These are phyloP conservation scores for Xylaria multiplex DNA, from an alignment of 2,329 filamentous ascomycete genomes.

Conservation along the genomic window DNA sequence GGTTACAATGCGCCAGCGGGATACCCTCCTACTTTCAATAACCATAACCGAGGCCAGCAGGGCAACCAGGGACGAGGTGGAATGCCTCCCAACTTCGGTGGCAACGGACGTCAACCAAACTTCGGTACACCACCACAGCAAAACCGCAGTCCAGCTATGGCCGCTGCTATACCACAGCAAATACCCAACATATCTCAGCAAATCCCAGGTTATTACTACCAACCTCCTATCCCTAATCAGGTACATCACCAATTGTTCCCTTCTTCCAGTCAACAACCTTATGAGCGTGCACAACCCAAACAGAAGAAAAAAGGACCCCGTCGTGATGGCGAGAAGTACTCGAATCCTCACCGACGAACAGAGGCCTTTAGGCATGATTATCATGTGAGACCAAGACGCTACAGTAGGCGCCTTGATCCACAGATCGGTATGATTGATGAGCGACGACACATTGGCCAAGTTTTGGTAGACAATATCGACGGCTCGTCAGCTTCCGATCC, in stretches of 20 bases:
- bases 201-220: conserved; percentile 68
- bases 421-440: conserved; percentile 45
- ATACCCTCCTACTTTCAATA: conserved; percentile 53
- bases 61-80: conserved; percentile 61
- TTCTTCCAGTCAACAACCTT: conserved; percentile 52
- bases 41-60: conserved; percentile 50
- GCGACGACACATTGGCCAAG: conserved; percentile 35
- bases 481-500: conserved; percentile 34
- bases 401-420: conserved; percentile 58
- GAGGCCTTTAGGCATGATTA: conserved; percentile 52
- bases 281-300: conserved; percentile 54
- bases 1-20: conserved; percentile 60
- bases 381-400: conserved; percentile 55
- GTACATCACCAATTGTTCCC: conserved; percentile 67
- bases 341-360: conserved; percentile 53
- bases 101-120: conserved; percentile 52
- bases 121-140: conserved; percentile 58
- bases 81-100: conserved; percentile 58
- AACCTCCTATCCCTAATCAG: conserved; percentile 64
- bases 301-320: conserved; percentile 56
- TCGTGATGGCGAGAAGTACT: conserved; percentile 59
- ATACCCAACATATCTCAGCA: conserved; percentile 72
- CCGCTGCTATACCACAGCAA: conserved; percentile 73
- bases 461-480: conserved; percentile 37
- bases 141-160: conserved; percentile 55